A percentile compares a stretch with the other conserved stretches of the same genome.
Evolutionary conservation across 1,284 basidiomycete species (phyloP).

Genomic region (Sanghuangporus sanghuang): DNA sequence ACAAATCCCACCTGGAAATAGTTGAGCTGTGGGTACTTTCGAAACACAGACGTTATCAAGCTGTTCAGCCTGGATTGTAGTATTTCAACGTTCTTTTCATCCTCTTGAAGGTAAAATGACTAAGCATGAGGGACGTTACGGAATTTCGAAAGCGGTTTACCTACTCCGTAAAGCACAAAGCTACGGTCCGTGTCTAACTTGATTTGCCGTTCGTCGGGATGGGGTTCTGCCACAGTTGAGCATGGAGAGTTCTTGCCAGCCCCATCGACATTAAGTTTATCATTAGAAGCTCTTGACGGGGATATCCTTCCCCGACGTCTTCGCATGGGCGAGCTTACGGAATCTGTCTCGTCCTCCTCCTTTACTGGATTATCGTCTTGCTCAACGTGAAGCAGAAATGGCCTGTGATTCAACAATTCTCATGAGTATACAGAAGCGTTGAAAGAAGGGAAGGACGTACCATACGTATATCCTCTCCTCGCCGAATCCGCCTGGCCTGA

Average conservation of each 20-base stretch:
- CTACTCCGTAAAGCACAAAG: conserved; percentile 84
- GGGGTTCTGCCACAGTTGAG: conserved; percentile 30
- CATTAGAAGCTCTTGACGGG: background rate
- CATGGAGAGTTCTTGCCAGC: conserved; percentile 13
- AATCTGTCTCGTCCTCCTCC: background rate
- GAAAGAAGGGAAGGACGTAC: conserved; percentile 30
- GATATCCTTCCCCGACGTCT: background rate
- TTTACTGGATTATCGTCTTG: background rate
- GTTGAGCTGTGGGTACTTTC: conserved; percentile 63
- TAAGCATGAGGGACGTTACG: conserved; percentile 19
- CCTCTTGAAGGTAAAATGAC: conserved; percentile 14
- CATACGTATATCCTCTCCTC: conserved; percentile 49
- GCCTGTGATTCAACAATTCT: conserved; percentile 7
- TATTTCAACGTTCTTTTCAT: conserved; percentile 35
- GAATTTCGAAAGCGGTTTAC: conserved; percentile 40
- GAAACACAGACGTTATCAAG: conserved; percentile 75
- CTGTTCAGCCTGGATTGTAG: conserved; percentile 66
- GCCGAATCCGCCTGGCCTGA: conserved; percentile 60
- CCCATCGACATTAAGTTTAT: background rate
- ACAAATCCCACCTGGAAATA: conserved; percentile 73
- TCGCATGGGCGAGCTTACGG: background rate
- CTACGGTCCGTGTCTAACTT: conserved; percentile 82
- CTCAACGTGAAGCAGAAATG: conserved; percentile 18
- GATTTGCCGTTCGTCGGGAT: conserved; percentile 82
- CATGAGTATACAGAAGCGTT: background rate